Evolutionary conservation across 2,329 filamentous ascomycete genomes (phyloP), one percentile per base, ranked within the genome.

Genomic region (Aspergillus quadricinctus): DNA sequence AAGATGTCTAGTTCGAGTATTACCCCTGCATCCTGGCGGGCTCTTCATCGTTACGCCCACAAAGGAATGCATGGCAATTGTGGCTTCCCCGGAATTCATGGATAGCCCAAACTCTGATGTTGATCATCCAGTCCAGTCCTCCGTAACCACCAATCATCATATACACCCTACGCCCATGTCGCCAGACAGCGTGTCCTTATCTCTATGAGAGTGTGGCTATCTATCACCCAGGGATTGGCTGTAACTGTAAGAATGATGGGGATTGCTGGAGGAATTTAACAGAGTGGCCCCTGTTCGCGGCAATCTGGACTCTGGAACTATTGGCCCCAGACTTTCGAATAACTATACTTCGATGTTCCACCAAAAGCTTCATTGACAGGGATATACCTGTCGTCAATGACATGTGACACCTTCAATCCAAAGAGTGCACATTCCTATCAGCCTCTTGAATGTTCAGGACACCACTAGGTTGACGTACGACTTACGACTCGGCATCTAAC

Each of bases 41-140:
- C 14, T 17, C 31, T 37, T n/a, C 5, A 17, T 37, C 14, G 31
- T 37, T 37, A 7, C 17, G 31, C 17, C 31, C 14, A 37, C 31
- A 7, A 17, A 37, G 14, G 31, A 17, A 37, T 37, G 17, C 31
- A 37, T 25, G n/a, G 25, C 25, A 17, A 9, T 6, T 40, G 45
- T 57, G 53, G 56, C 55, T 61, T 52, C 54, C 9, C 55, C 55
- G 41, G 54, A 49, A 52, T 55, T 60, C 58, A 58, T 61, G 61
- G 57, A 45, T 61, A 61, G 50, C 46, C 41, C 57, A 56, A 61
- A 59, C 56, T 60, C 56, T 57, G 53, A 46, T 53, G 67, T 58
- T 57, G 64, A 65, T 71, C 54, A 69, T 68, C 31, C 55, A 37
- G 2, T 8, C 3, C 3, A 7, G 53, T 53, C 46, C 35, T 28